Percentiles rank a stretch among this genome's conserved stretches.
Conservation (phyloP, 345 rosid species). For the Erucastrum elatum region DNA sequence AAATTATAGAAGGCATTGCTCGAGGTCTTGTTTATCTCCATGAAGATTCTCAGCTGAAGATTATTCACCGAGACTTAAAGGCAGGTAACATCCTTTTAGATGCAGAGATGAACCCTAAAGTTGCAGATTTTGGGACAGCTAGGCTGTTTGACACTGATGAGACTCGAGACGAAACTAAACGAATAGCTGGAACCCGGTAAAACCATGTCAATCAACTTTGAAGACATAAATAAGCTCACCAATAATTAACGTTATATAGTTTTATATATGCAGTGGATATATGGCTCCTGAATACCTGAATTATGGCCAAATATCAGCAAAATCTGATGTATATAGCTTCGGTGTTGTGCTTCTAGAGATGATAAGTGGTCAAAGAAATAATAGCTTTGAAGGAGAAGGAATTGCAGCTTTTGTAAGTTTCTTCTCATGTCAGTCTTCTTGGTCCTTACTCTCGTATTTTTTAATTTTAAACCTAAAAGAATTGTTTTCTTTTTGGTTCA, state of each 20-base stretch:
- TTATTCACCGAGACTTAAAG: conserved; percentile 40
- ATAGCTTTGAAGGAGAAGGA: conserved; percentile 16
- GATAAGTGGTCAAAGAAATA: conserved; percentile 45
- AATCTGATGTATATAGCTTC: conserved; percentile 49
- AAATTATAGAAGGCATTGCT: conserved; percentile 39
- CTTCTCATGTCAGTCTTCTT: not conserved
- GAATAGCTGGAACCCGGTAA: conserved; percentile 26
- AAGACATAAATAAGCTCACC: not conserved
- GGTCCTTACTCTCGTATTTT: not conserved
- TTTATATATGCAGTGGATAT: conserved; percentile 41
- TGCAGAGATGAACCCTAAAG: conserved; percentile 37
- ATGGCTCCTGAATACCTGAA: conserved; percentile 53
- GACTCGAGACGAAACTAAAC: conserved; percentile 35
- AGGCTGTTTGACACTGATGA: conserved; percentile 33
- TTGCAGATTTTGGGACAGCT: conserved; percentile 46
- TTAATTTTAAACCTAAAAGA: not conserved
- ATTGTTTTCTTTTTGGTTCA: not conserved
- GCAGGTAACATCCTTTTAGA: conserved; percentile 38
- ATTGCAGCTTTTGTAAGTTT: conserved; percentile 5
- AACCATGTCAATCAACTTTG: not conserved
- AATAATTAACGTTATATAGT: not conserved
- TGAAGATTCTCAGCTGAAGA: conserved; percentile 35
- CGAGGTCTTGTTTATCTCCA: conserved; percentile 43
- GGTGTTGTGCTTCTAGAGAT: conserved; percentile 48
- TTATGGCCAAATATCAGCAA: conserved; percentile 44